Evolutionary conservation across 805 yeast genomes (phyloP), one percentile per base, ranked within the genome.

Genomic region (Clavispora fructus): DNA sequence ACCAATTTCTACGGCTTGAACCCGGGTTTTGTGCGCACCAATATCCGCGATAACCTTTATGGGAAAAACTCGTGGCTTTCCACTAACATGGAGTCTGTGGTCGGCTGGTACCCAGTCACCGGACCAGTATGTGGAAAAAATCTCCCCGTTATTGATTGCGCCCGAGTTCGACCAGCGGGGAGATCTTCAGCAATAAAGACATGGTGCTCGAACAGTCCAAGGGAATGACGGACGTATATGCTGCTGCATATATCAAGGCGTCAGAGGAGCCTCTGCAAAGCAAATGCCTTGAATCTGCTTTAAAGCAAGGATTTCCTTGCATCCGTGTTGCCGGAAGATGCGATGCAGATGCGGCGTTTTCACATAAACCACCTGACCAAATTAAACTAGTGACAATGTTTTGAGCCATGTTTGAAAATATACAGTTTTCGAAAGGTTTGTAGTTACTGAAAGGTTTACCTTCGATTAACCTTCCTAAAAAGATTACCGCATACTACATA

Each of bases 21-120:
- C 44, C 76, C 75, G 6, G 74, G 74, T 2, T 6, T 70, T 1
- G 62, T 69, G 25, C 63, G 56, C 44, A 68, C 75, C 0, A 50
- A 54, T 38, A 69, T 69, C 37, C 60, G 75, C 46, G 45, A 52
- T 30, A 70, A 69, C 45, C 44, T 60, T 10, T 39, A 60, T 26
- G 75, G 73, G 16, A 44, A 49, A 14, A 62, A 61, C 6, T 49
- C 57, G 16, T 54, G 61, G 51, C 45, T 49, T n/a, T 55, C 62
- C 3, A 41, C 45, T 1, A 16, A 51, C 2, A 19, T 62, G 17
- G 75, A 71, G 54, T 44, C 52, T 10, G 4, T 63, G 1, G 41
- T 71, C 13, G 61, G 68, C 3, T 60, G 60, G 58, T 56, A 54
- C 54, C 28, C 63, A 64, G 39, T 57, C 63, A 5, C 61, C 71